These are phyloP conservation scores for Geranium rotundifolium DNA, from an alignment of 345 rosid species.

Conservation along the genomic window DNA sequence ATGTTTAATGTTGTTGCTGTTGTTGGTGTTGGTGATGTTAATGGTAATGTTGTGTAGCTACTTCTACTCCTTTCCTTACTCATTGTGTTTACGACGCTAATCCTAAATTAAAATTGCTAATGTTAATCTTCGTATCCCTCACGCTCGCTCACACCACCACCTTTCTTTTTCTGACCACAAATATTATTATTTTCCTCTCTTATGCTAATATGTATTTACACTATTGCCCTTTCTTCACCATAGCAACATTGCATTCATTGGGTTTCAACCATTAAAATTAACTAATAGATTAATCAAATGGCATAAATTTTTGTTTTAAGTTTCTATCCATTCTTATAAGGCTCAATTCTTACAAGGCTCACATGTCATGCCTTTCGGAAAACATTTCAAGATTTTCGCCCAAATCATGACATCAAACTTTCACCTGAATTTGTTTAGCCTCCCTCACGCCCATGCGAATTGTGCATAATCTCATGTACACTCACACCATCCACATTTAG, in stretches of 20 bases:
- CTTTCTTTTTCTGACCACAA: constrained; percentile 12
- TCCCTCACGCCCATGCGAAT: too few species aligned
- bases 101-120: neutral
- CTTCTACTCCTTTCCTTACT: neutral
- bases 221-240: neutral
- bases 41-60: constrained; percentile 7
- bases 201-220: neutral
- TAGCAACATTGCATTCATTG: neutral
- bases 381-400: too few species aligned
- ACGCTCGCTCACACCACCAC: too few species aligned
- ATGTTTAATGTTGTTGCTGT: constrained; percentile 7
- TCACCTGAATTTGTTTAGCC: too few species aligned
- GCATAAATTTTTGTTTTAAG: too few species aligned
- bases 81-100: neutral
- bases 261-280: neutral
- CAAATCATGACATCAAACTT: too few species aligned
- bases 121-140: constrained; percentile 8
- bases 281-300: too few species aligned
- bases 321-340: too few species aligned
- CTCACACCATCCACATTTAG: too few species aligned
- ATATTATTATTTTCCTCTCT: neutral
- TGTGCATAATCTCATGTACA: too few species aligned
- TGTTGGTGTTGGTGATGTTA: constrained; percentile 7
- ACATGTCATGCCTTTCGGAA: too few species aligned
- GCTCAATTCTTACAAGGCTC: too few species aligned